Base-by-base conservation (phyloP, 306 rosid genomes). In the Prunus padus region DNA sequence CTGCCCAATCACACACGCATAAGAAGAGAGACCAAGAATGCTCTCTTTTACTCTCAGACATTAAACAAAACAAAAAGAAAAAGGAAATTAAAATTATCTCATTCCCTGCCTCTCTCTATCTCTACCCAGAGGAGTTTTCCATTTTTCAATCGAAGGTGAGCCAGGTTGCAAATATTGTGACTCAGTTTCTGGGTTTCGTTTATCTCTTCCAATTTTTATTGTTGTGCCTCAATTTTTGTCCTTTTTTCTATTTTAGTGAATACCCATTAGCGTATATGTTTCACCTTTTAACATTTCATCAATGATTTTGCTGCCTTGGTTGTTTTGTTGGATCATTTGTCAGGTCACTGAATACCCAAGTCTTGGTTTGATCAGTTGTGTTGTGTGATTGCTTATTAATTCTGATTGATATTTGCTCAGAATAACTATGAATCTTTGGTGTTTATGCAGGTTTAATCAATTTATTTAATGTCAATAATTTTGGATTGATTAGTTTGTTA, bases 1-100 rank as follows among this genome's bases (percentile, higher is more conserved):
- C 42, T 37, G 15, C 37, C 68, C 71, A 37, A 74, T 54, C 72
- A 71, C 75, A 73, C 78, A 67, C 68, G 61, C 60, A 68, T 25
- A 44, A 51, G 56, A 22, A 28, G 37, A 45, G 40, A 66, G 65
- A 46, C 63, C 72, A 42, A 68, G 33, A 31, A 15, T 13, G 11
- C 76, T 59, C 49, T 75, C 65, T 31, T 76, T 40, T 12, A 8
- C 25, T 62, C 67, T 54, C 28, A 23, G 20, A 9, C 30, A 9
- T 40, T 23, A 37, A 71, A 15, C 49, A 45, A 28, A 18, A 62
- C 77, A 26, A 44, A 25, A 61, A 31, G 19, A 5, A 44, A 12
- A 10, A 26, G 0, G 23, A 11, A 22, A 52, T 2, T 3, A 40
- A 42, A 54, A 40, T 28, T 71, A 57, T 45, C 42, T 19, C 22